Conservation (phyloP, 805 yeast species). For the Candida insectalens region DNA sequence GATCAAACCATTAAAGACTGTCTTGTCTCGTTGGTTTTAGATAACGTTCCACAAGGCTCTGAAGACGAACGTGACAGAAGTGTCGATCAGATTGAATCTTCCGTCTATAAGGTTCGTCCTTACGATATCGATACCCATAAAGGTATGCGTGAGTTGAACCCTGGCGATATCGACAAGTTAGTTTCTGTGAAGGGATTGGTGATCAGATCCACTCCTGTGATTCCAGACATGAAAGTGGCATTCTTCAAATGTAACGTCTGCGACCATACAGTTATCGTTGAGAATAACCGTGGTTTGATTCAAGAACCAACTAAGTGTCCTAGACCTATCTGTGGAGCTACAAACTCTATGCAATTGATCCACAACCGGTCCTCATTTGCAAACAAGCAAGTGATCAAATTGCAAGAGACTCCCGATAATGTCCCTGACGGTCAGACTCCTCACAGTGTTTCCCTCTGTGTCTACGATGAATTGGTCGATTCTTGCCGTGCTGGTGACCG, state of each 20-base stretch:
- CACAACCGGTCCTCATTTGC: constrained; percentile 92
- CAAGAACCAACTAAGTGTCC: constrained; percentile 92
- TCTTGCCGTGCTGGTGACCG: constrained; percentile 95
- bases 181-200: constrained; percentile 88
- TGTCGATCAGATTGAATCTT: constrained; percentile 64
- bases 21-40: constrained; percentile 64
- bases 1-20: constrained; percentile 91
- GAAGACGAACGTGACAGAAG: constrained; percentile 31
- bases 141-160: constrained; percentile 91
- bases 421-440: constrained; percentile 99
- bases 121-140: constrained; percentile 61
- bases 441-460: constrained; percentile 87
- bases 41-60: constrained; percentile 21
- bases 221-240: constrained; percentile 97
- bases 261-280: constrained; percentile 84
- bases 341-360: constrained; percentile 79
- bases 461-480: constrained; percentile 93
- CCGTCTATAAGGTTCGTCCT: constrained; percentile 82
- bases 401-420: constrained; percentile 75
- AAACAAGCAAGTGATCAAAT: constrained; percentile 87
- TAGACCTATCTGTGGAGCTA: constrained; percentile 72
- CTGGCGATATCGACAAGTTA: constrained; percentile 88
- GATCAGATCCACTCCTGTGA: constrained; percentile 77
- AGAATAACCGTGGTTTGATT: constrained; percentile 89
- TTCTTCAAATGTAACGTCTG: constrained; percentile 93